Conservation (phyloP, 1,284 basidiomycete genomes). For the Inonotus obliquus region DNA sequence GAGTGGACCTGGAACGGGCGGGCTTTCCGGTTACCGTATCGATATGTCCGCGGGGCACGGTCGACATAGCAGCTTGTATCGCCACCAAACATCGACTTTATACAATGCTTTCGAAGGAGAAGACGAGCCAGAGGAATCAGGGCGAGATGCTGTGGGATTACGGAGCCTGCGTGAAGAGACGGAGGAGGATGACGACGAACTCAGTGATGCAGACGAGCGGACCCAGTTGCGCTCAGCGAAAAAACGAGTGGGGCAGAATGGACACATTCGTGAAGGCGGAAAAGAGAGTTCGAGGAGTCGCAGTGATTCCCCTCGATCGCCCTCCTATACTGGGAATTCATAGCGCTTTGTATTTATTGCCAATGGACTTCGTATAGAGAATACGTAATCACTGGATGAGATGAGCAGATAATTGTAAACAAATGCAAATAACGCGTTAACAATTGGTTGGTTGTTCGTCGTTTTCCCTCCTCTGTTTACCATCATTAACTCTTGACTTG, state of each 20-base stretch:
- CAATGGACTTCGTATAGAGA: background rate
- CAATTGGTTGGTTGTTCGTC: background rate
- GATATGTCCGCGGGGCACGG: conserved; percentile 37
- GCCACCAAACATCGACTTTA: conserved; percentile 52
- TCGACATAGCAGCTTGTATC: conserved; percentile 50
- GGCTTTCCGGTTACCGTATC: conserved; percentile 25
- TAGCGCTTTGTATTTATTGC: conserved; percentile 9
- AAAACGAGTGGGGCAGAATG: background rate
- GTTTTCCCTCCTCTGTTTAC: background rate
- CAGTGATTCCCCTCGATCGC: conserved; percentile 13
- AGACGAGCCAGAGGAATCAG: conserved; percentile 23
- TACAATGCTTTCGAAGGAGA: conserved; percentile 60
- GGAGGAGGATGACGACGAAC: conserved; percentile 33
- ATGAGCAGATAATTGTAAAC: background rate
- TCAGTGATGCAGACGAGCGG: conserved; percentile 42
- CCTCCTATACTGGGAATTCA: background rate
- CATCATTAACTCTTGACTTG: background rate
- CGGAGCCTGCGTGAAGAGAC: conserved; percentile 38
- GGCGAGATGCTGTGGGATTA: conserved; percentile 34
- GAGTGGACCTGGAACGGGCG: conserved; percentile 42
- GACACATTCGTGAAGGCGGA: conserved; percentile 5
- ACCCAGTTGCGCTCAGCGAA: conserved; percentile 35
- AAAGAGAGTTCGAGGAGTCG: conserved; percentile 13
- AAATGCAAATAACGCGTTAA: conserved; percentile 2
- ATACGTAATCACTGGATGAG: background rate